Evolutionary conservation across 2,329 filamentous ascomycete species (phyloP).

Genomic region (Verticillium tricorpus): DNA sequence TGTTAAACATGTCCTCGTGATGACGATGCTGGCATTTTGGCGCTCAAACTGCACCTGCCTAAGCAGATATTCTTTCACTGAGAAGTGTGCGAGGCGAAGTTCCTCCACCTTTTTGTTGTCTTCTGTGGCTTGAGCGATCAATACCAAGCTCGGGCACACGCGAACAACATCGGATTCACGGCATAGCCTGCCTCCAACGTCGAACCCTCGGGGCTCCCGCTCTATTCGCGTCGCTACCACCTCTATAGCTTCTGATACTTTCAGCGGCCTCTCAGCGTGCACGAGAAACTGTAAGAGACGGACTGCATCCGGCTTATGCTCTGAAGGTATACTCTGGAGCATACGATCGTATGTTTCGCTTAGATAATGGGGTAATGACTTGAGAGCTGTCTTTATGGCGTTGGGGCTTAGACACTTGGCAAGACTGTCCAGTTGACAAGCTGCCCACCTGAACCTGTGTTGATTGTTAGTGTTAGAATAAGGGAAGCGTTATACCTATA

Average conservation of each 20-base stretch:
- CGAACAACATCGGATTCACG: conserved; percentile 1
- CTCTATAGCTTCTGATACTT: conserved; percentile 15
- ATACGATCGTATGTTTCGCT: conserved; percentile 4
- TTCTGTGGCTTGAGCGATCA: conserved; percentile 2
- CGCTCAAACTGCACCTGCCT: conserved; percentile 2
- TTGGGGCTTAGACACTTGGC: not conserved
- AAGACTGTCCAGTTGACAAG: not conserved
- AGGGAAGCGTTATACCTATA: too few relatives aligned
- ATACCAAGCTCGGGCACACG: conserved; percentile 15
- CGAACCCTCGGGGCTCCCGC: conserved; percentile 7
- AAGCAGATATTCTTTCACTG: conserved; percentile 19
- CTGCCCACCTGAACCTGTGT: not conserved
- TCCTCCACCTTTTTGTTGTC: not conserved
- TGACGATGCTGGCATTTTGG: conserved; percentile 9
- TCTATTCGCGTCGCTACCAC: conserved; percentile 17
- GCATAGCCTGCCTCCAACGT: conserved; percentile 9
- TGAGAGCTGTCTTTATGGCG: not conserved
- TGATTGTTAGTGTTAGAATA: not conserved
- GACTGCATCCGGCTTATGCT: conserved; percentile 7
- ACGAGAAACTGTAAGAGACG: conserved; percentile 19
- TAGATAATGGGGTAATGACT: not conserved
- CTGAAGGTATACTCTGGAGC: conserved; percentile 9
- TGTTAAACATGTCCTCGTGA: conserved; percentile 16
- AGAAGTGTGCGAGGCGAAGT: conserved; percentile 20
- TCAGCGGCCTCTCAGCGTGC: conserved; percentile 13